A percentile compares a stretch with the other conserved stretches of the same genome.
phyloP scores from a whole-genome alignment of 2,329 filamentous ascomycete genomes.

The Clonostachys solani region DNA sequence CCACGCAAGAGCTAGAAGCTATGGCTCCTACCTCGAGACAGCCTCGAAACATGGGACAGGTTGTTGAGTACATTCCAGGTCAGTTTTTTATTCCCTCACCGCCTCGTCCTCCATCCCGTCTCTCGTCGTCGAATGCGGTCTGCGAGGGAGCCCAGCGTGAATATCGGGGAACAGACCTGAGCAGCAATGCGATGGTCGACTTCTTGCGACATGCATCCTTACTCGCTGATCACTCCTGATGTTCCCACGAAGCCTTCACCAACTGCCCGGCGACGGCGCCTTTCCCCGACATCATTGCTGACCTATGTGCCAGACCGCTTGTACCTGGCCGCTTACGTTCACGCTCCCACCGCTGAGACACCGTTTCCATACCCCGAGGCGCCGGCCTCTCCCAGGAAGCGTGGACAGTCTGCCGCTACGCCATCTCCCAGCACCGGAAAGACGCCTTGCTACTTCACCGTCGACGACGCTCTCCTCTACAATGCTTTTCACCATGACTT shows the following conservation, averaged over 20 bases:
- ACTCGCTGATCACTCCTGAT: too few species aligned
- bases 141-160: too few species aligned
- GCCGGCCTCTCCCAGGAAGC: slow-evolving; percentile 31
- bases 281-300: neutral
- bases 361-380: slow-evolving; percentile 84
- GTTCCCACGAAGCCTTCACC: too few species aligned
- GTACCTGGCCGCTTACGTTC: slow-evolving; percentile 88
- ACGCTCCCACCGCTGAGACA: slow-evolving; percentile 75
- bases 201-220: too few species aligned
- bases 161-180: too few species aligned
- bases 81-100: slow-evolving; percentile 24
- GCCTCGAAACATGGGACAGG: slow-evolving; percentile 69
- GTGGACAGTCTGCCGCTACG: slow-evolving; percentile 51
- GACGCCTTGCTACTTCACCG: slow-evolving; percentile 88
- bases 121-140: neutral
- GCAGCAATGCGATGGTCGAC: too few species aligned
- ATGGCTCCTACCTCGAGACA: slow-evolving; percentile 48
- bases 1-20: slow-evolving; percentile 15
- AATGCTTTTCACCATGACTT: slow-evolving; percentile 99
- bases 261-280: neutral
- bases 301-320: slow-evolving; percentile 66
- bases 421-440: slow-evolving; percentile 19
- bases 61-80: slow-evolving; percentile 97
- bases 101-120: slow-evolving; percentile 1
- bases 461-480: slow-evolving; percentile 89